A percentile compares a stretch with the other conserved stretches of the same genome.
phyloP scores from a whole-genome alignment of 805 yeast genomes.

The Kuraishia cidri region DNA sequence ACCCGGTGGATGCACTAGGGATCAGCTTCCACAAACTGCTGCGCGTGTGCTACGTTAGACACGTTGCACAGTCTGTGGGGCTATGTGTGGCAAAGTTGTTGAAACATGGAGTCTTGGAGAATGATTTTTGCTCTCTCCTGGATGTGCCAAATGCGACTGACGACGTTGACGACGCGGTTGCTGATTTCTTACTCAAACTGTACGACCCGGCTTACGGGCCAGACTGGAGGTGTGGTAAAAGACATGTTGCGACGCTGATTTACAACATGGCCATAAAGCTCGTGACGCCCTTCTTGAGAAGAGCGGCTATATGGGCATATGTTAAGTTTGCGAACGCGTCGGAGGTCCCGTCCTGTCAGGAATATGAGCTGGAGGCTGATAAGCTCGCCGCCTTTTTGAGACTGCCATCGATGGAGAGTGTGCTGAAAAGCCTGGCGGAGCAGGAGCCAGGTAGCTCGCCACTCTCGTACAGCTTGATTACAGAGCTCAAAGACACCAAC shows the following conservation, averaged over 20 bases:
- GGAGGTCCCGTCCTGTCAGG: no score
- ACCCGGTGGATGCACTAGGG: slow-evolving; percentile 38
- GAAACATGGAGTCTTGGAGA: not conserved
- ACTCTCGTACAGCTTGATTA: no score
- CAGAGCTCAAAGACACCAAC: no score
- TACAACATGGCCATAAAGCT: slow-evolving; percentile 48
- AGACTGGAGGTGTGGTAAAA: no score
- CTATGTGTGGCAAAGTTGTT: not conserved
- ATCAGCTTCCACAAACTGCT: slow-evolving; percentile 37
- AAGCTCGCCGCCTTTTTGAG: slow-evolving; percentile 40
- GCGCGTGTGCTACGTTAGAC: slow-evolving; percentile 39
- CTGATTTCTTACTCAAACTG: slow-evolving; percentile 3
- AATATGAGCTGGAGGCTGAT: slow-evolving; percentile 47
- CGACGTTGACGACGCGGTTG: slow-evolving; percentile 12
- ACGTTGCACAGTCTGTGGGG: slow-evolving; percentile 36
- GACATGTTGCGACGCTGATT: slow-evolving; percentile 11
- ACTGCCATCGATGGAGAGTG: no score
- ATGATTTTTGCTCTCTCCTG: not conserved
- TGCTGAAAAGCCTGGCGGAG: no score
- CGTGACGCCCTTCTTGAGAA: slow-evolving; percentile 57
- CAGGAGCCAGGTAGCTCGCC: no score
- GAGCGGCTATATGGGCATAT: slow-evolving; percentile 45
- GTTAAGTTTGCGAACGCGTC: slow-evolving; percentile 41
- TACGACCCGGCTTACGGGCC: not conserved
- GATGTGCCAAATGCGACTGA: slow-evolving; percentile 2